phyloP scores from a whole-genome alignment of 1,284 basidiomycete genomes.

The Leccinum pachyderme region DNA sequence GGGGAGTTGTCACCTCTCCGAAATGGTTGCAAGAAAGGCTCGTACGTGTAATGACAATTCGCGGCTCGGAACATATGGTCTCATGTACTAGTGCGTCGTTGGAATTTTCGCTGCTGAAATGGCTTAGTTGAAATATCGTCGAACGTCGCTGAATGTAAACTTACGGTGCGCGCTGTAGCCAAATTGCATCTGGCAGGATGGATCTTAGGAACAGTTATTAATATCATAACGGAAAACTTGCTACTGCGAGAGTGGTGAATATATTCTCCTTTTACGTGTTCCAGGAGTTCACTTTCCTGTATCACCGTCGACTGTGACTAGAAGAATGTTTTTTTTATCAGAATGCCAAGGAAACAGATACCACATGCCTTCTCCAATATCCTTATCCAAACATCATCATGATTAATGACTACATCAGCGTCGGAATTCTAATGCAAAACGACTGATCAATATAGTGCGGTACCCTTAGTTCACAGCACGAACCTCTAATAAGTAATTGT shows the following conservation, averaged over 20 bases:
- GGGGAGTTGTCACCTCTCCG: not conserved
- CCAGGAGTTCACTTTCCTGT: not conserved
- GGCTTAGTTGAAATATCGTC: not conserved
- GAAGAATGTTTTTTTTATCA: not conserved
- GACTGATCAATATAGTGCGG: not conserved
- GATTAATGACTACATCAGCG: not conserved
- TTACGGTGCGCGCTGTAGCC: not conserved
- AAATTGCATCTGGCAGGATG: not conserved
- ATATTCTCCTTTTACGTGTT: not conserved
- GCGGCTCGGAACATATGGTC: not conserved
- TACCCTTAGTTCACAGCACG: not conserved
- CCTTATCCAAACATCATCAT: slow-evolving; percentile 2
- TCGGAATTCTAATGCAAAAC: not conserved
- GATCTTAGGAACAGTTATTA: not conserved
- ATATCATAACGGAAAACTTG: not conserved
- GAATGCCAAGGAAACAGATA: not conserved
- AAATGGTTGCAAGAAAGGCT: not conserved
- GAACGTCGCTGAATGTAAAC: not conserved
- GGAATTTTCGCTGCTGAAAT: not conserved
- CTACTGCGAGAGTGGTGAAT: not conserved
- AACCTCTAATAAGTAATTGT: slow-evolving; percentile 6
- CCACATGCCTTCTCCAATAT: not conserved
- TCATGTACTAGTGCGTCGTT: not conserved
- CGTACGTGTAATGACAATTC: slow-evolving; percentile 2
- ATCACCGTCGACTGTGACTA: not conserved